These are phyloP conservation scores for Russula sp. DNA, from an alignment of 768 basidiomycete species.

Conservation along the genomic window DNA sequence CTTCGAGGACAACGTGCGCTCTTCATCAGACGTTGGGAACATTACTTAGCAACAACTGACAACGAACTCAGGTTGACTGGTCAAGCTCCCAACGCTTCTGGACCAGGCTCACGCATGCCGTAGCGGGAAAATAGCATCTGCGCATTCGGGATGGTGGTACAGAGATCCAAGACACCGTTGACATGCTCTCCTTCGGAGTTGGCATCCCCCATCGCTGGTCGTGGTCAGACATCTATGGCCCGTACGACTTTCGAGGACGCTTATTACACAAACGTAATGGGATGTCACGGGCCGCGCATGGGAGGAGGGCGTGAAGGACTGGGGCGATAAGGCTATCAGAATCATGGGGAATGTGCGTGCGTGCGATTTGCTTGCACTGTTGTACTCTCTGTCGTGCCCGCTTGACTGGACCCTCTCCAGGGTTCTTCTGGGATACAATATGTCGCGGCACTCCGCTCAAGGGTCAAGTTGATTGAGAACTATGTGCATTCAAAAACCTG, in stretches of 20 bases:
- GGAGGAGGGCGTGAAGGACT: conserved; percentile 19
- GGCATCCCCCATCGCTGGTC: conserved; percentile 37
- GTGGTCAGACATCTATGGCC: conserved; percentile 36
- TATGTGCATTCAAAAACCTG: conserved; percentile 28
- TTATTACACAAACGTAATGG: conserved; percentile 38
- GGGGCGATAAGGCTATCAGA: conserved; percentile 25
- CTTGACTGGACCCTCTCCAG: background rate
- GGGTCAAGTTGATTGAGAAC: conserved; percentile 22
- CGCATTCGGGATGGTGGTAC: conserved; percentile 33
- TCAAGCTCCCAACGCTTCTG: conserved; percentile 53
- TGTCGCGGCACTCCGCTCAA: conserved; percentile 26
- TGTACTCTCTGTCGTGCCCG: background rate
- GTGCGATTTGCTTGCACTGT: background rate
- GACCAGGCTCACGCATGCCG: conserved; percentile 45
- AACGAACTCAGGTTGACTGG: conserved; percentile 44
- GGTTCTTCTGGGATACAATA: conserved; percentile 27
- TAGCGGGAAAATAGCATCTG: conserved; percentile 51
- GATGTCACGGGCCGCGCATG: conserved; percentile 1
- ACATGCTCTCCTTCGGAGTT: conserved; percentile 33
- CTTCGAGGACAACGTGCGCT: conserved; percentile 45
- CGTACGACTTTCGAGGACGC: conserved; percentile 32
- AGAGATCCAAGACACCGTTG: conserved; percentile 24
- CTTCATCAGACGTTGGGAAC: background rate
- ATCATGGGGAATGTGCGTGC: conserved; percentile 26
- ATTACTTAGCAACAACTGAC: too few species aligned